These are phyloP conservation scores for Metschnikowia hibisci DNA, from an alignment of 805 yeast species.

Conservation along the genomic window DNA sequence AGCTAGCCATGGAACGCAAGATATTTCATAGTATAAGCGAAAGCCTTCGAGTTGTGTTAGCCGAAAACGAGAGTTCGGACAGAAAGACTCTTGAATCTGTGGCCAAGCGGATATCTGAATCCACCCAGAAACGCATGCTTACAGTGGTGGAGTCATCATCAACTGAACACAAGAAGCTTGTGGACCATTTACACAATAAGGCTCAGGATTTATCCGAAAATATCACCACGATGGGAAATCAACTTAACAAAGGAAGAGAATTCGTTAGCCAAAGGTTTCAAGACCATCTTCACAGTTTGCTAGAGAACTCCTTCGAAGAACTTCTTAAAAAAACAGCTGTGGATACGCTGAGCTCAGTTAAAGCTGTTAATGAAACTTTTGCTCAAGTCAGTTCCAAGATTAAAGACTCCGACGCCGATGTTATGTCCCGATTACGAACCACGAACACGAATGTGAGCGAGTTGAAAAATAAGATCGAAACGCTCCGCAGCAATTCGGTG, in stretches of 20 bases:
- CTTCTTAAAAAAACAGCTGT: neutral
- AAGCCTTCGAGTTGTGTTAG: neutral
- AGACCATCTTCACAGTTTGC: neutral
- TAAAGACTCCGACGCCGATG: neutral
- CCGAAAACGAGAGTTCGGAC: neutral
- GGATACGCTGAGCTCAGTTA: neutral
- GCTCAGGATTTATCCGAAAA: neutral
- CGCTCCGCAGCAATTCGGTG: neutral
- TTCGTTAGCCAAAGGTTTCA: neutral
- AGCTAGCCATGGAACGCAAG: neutral
- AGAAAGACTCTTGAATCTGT: neutral
- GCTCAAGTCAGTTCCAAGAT: neutral
- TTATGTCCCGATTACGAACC: neutral
- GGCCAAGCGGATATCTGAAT: neutral
- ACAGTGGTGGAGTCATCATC: neutral
- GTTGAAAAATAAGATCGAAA: neutral
- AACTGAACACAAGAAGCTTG: neutral
- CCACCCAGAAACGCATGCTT: neutral
- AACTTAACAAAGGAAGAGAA: neutral
- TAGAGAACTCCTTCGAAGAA: neutral
- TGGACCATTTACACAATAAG: neutral
- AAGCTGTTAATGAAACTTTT: neutral
- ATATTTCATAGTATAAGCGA: neutral
- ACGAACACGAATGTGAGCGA: slow-evolving; percentile 1
- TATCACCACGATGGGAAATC: neutral